phyloP scores from a whole-genome alignment of 805 yeast genomes.

The Metschnikowia dekortorum region DNA sequence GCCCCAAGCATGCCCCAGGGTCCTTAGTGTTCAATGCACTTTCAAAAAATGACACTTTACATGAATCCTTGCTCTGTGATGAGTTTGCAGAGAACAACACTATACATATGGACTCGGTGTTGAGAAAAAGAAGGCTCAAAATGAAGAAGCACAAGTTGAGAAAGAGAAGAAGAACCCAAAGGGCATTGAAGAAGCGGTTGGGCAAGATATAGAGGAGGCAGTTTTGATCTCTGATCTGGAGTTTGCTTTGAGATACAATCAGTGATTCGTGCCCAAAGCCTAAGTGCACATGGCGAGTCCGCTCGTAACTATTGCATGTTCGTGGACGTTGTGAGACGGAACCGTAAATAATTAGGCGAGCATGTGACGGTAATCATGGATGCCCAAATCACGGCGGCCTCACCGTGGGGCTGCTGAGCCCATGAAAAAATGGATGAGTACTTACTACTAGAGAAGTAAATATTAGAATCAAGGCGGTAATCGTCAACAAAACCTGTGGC shows the following conservation, averaged over 20 bases:
- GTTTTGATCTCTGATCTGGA: neutral
- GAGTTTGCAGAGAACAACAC: slow-evolving; percentile 22
- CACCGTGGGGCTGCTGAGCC: no score
- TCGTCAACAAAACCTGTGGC: no score
- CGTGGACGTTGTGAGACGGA: neutral
- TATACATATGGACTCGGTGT: slow-evolving; percentile 59
- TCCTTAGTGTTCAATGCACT: neutral
- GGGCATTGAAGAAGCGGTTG: slow-evolving; percentile 71
- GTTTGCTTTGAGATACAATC: neutral
- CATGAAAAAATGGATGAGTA: neutral
- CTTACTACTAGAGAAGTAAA: neutral
- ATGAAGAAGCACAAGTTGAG: slow-evolving; percentile 97
- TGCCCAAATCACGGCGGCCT: no score
- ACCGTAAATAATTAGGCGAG: neutral
- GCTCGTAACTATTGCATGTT: neutral
- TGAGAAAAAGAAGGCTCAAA: slow-evolving; percentile 83
- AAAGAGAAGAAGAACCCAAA: slow-evolving; percentile 93
- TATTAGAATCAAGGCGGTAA: no score
- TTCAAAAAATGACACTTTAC: slow-evolving; percentile 29
- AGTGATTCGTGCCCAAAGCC: neutral
- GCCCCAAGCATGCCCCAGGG: neutral
- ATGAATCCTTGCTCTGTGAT: slow-evolving; percentile 9
- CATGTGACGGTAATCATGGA: no score
- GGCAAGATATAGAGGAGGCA: slow-evolving; percentile 34
- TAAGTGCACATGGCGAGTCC: slow-evolving; percentile 1